A percentile compares a stretch with the other conserved stretches of the same genome.
Evolutionary conservation across 148 eudicot genomes (phyloP).

Genomic region (Camellia granthamiana): DNA sequence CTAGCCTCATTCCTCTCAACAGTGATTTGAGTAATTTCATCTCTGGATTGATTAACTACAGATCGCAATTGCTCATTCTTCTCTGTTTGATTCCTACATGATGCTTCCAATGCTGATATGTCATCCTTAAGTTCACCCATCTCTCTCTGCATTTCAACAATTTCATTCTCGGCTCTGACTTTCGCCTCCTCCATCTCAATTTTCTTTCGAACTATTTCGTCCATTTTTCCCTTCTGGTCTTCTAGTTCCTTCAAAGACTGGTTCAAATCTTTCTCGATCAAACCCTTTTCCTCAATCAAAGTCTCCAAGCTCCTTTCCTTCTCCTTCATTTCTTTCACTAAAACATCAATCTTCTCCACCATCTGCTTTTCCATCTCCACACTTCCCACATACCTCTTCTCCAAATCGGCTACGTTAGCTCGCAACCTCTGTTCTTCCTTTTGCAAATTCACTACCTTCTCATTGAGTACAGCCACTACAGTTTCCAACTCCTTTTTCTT

Average conservation of each 20-base stretch:
- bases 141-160: conserved; percentile 35
- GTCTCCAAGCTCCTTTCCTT: conserved; percentile 29
- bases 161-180: conserved; percentile 32
- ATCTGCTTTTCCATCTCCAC: conserved; percentile 28
- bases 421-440: conserved; percentile 36
- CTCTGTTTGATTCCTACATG: conserved; percentile 18
- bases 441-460: conserved; percentile 24
- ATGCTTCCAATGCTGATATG: conserved; percentile 32
- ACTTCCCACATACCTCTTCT: conserved; percentile 36
- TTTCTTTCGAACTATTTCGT: conserved; percentile 36
- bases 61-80: conserved; percentile 34
- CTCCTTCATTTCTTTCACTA: conserved; percentile 41
- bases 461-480: conserved; percentile 27
- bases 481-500: conserved; percentile 40
- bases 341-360: conserved; percentile 22
- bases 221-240: conserved; percentile 34
- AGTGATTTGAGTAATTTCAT: conserved; percentile 26
- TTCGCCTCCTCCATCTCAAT: conserved; percentile 37
- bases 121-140: conserved; percentile 24
- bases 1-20: conserved; percentile 48
- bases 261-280: conserved; percentile 23
- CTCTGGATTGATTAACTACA: conserved; percentile 29
- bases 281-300: conserved; percentile 35
- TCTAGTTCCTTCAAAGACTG: conserved; percentile 28
- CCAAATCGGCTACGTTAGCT: conserved; percentile 34